Evolutionary conservation across 1,284 basidiomycete genomes (phyloP).

Genomic region (Exobasidium rhododendri): DNA sequence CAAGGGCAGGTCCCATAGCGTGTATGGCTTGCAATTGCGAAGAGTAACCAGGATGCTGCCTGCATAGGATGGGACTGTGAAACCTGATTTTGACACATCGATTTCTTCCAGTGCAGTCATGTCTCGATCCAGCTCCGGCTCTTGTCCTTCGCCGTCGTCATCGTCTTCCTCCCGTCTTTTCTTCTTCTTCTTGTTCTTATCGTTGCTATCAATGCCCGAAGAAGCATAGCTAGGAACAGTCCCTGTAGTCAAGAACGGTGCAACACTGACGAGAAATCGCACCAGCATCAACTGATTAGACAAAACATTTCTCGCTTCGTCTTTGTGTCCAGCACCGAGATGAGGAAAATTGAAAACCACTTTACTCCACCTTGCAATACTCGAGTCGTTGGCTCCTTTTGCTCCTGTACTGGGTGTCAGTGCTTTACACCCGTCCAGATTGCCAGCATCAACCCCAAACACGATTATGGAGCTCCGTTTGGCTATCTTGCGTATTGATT

Average conservation of each 20-base stretch:
- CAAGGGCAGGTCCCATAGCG: constrained; percentile 66
- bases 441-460: constrained; percentile 79
- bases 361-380: constrained; percentile 57
- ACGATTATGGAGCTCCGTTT: constrained; percentile 67
- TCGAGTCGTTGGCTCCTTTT: constrained; percentile 1
- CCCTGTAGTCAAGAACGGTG: constrained; percentile 62
- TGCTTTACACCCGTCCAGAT: constrained; percentile 1
- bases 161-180: constrained; percentile 17
- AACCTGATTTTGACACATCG: constrained; percentile 58
- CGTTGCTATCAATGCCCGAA: too few relatives aligned
- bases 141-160: constrained; percentile 16
- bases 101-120: constrained; percentile 31
- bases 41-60: constrained; percentile 78
- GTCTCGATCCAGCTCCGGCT: constrained; percentile 14
- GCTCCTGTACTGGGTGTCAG: neutral
- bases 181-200: constrained; percentile 45
- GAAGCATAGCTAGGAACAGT: constrained; percentile 34
- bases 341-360: constrained; percentile 97
- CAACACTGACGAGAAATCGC: constrained; percentile 74
- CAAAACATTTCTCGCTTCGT: constrained; percentile 88
- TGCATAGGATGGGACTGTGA: constrained; percentile 40
- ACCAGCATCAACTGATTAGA: constrained; percentile 86
- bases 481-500: constrained; percentile 33
- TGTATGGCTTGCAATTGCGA: constrained; percentile 82
- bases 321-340: constrained; percentile 83